Evolutionary conservation across 192 early-diverging fungal genomes (phyloP).

Genomic region (Globomyces pollinis-pini): DNA sequence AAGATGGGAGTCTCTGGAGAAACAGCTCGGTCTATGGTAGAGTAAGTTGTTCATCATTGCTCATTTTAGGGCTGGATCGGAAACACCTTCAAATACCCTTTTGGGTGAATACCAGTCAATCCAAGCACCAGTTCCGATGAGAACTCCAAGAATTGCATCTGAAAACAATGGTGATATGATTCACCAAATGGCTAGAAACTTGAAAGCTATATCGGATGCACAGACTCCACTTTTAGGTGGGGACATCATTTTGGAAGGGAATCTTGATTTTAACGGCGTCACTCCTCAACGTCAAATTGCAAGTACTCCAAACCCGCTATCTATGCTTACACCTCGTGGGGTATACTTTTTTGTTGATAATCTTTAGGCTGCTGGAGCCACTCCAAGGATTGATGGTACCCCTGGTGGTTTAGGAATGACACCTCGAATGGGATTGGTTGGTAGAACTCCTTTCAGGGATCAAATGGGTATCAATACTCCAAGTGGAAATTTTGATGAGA

Average conservation of each 20-base stretch:
- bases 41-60: no score
- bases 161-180: conserved; percentile 49
- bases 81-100: conserved; percentile 53
- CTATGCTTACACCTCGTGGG: conserved; percentile 31
- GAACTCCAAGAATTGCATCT: conserved; percentile 53
- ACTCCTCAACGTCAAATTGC: conserved; percentile 47
- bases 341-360: no score
- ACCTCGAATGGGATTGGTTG: conserved; percentile 9
- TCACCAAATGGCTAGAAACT: conserved; percentile 75
- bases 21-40: conserved; percentile 65
- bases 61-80: conserved; percentile 28
- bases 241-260: conserved; percentile 44
- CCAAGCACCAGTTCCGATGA: conserved; percentile 33
- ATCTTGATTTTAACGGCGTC: conserved; percentile 54
- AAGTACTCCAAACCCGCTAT: conserved; percentile 78
- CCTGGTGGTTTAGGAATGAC: no score
- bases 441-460: conserved; percentile 26
- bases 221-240: conserved; percentile 83
- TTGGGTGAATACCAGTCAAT: conserved; percentile 66
- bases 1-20: conserved; percentile 81
- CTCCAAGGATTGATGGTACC: conserved; percentile 22
- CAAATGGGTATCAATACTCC: conserved; percentile 59
- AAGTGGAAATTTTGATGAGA: conserved; percentile 52
- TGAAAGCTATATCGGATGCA: conserved; percentile 60
- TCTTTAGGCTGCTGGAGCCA: conserved; percentile 19